These are phyloP conservation scores for Obelidium mucronatum DNA, from an alignment of 192 early-diverging fungal species.

Conservation along the genomic window DNA sequence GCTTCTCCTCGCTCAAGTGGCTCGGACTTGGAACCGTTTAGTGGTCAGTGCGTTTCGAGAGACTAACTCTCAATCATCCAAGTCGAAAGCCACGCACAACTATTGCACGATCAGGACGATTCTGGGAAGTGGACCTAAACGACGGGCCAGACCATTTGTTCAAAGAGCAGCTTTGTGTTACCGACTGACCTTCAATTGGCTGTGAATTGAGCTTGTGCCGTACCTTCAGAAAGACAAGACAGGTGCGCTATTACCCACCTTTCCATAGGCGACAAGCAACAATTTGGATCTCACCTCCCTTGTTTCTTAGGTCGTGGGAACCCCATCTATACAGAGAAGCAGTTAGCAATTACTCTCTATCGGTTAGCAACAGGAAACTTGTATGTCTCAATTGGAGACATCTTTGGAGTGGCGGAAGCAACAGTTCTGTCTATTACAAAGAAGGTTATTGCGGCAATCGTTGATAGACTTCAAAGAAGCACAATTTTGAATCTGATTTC, in stretches of 20 bases:
- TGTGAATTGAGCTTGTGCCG: background rate
- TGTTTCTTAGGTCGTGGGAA: slow-evolving; percentile 7
- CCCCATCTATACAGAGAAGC: background rate
- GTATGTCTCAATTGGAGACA: background rate
- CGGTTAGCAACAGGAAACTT: slow-evolving; percentile 7
- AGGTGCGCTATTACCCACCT: background rate
- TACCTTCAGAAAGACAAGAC: background rate
- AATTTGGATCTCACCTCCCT: too few species aligned
- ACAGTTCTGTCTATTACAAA: background rate
- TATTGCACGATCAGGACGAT: background rate
- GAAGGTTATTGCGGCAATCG: background rate
- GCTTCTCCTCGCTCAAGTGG: background rate
- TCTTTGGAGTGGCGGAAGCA: background rate
- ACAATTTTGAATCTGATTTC: background rate
- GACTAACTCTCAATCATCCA: background rate
- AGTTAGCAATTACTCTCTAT: slow-evolving; percentile 9
- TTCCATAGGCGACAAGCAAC: background rate
- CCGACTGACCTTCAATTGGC: background rate
- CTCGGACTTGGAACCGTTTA: background rate
- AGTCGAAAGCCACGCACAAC: background rate
- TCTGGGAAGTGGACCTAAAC: background rate
- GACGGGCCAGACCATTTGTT: background rate
- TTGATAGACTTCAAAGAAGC: background rate
- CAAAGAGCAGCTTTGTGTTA: background rate
- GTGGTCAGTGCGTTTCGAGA: too few species aligned